Evolutionary conservation across 768 basidiomycete species (phyloP), one percentile per base, ranked within the genome.

Genomic region (Mycena belliarum): DNA sequence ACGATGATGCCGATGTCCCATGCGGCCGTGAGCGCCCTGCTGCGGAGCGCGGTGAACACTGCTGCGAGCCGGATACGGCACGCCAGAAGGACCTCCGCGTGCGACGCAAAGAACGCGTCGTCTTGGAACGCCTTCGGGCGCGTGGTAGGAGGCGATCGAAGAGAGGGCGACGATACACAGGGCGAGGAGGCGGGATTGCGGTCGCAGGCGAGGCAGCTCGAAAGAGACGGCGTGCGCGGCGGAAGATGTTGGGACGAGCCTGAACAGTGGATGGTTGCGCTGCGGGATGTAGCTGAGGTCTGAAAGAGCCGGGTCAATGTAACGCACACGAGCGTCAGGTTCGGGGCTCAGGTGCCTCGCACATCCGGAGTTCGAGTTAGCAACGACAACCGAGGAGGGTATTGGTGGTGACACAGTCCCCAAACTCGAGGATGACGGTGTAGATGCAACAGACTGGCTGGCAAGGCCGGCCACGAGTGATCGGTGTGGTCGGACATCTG

Each of bases 151-250:
- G 7, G 25, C 28, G 4, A 49, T 44, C 9, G 61, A 46, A 0
- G 49, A 25, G 16, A 43, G 14, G 14, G 51, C 42, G 43, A 58
- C 20, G 24, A 63, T 52, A 42, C 57, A 59, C 4, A 63, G 45
- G n/a, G 54, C 50, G 6, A 63, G 50, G 18, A 56, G 54, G 4
- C 54, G 41, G 5, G 45, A 38, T 40, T 55, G 45, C 3, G 53
- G 57, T 4, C 32, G 54, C 9, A 63, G 54, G 25, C 49, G 57
- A 14, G 49, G 7, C 11, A 59, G 33, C 1, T 53, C 32, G 20
- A 51, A 63, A 2, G 49, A 28, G 6, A 26, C 53, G 12, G 41
- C 43, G 12, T 11, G 25, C 8, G 41, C 10, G 4, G 16, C 20
- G 10, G 16, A 37, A 10, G 49, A 40, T 16, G 57, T 51, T 15